These are phyloP conservation scores for Colletotrichum orchidophilum DNA, from an alignment of 2,329 filamentous ascomycete genomes.

Conservation along the genomic window DNA sequence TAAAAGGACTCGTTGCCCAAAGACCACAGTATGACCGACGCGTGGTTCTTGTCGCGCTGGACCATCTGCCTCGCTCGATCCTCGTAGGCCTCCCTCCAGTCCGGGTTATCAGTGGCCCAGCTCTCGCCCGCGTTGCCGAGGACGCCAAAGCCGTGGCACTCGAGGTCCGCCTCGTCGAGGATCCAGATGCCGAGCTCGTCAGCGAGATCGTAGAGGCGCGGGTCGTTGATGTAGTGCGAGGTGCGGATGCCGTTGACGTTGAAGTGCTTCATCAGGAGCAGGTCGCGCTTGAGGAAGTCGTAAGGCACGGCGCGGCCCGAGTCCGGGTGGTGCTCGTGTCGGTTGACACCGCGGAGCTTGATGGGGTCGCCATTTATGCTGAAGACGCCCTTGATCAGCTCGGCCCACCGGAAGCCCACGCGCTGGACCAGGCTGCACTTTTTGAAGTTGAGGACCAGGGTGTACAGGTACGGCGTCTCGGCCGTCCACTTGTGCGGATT, in stretches of 20 bases:
- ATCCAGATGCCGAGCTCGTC: constrained; percentile 73
- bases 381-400: constrained; percentile 69
- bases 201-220: constrained; percentile 67
- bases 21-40: constrained; percentile 76
- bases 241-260: constrained; percentile 78
- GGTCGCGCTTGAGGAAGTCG: constrained; percentile 67
- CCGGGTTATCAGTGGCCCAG: constrained; percentile 68
- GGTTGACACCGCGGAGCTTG: constrained; percentile 74
- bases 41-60: constrained; percentile 66
- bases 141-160: constrained; percentile 61
- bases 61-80: constrained; percentile 74
- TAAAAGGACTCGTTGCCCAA: constrained; percentile 79
- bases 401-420: constrained; percentile 71
- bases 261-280: constrained; percentile 73
- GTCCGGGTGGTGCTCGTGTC: constrained; percentile 75
- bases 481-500: constrained; percentile 74
- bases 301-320: constrained; percentile 70
- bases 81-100: constrained; percentile 72
- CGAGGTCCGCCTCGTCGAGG: constrained; percentile 65
- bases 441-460: constrained; percentile 50
- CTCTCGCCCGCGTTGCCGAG: constrained; percentile 53
- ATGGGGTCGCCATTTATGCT: constrained; percentile 72
- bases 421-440: constrained; percentile 57
- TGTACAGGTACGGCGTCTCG: constrained; percentile 72
- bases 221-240: constrained; percentile 72